Base-by-base conservation (phyloP, 1,284 basidiomycete genomes). In the Apiotrichum laibachii region DNA sequence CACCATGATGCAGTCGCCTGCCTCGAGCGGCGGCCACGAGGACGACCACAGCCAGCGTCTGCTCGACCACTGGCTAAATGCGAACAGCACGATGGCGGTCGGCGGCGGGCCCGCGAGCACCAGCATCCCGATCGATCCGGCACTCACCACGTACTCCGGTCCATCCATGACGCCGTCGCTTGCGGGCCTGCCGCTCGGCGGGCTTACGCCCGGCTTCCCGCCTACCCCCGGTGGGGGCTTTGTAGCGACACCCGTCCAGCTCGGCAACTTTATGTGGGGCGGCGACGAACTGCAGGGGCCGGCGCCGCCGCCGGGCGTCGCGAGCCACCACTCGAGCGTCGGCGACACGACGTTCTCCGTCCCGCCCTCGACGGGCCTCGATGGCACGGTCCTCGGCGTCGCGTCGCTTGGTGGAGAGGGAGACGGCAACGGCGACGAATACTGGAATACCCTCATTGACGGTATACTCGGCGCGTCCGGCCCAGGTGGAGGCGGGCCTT, bases 401-500 rank as follows among this genome's bases (percentile, higher is more conserved):
- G 51, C 53, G 4, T n/a, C n/a, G 19, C 11, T 35, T 55, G 33
- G 45, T 48, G 42, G 42, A 10, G 51, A 21, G 9, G 63, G 33
- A 53, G 49, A 50, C 15, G 50, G 37, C 22, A 73, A 68, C 57
- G 68, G 68, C 51, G 77, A 78, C 61, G 74, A 76, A 57, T 79
- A 79, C 57, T 79, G 77, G 77, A 77, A 79, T 62, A 68, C 73
- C 6, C 64, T 79, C 47, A 79, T 79, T 53, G 77, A 79, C 19
- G 61, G 61, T n/a, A 62, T 62, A 18, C 39, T 62, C 6, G 61
- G 57, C 22, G 53, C 55, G 21, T 55, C 55, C 19, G 55, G 59
- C 22, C 48, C 43, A 22, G 35, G 50, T 21, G 46, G 31, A 5
- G 15, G 26, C 26, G 26, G 26, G 26, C 26, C 26, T 3, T 31